These are phyloP conservation scores for Arachnopeziza araneosa DNA, from an alignment of 2,329 filamentous ascomycete species.

Conservation along the genomic window DNA sequence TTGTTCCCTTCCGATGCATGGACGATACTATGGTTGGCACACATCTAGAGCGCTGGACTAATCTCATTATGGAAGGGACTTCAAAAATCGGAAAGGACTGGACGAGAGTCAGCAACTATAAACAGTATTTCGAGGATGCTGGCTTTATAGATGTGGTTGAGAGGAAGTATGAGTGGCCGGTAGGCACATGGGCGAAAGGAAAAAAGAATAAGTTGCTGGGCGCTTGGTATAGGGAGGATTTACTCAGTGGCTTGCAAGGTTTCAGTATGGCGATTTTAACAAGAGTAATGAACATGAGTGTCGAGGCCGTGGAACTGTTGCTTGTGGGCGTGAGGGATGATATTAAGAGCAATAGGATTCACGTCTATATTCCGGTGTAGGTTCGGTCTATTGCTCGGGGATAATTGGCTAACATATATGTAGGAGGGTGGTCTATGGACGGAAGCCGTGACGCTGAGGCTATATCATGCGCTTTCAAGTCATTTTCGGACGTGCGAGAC, in stretches of 20 bases:
- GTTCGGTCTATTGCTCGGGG: neutral
- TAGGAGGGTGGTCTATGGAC: constrained; percentile 10
- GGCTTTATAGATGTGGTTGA: constrained; percentile 33
- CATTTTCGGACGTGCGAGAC: too few relatives aligned
- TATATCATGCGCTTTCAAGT: neutral
- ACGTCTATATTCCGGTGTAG: constrained; percentile 23
- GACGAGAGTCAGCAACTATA: constrained; percentile 9
- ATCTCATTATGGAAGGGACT: constrained; percentile 7
- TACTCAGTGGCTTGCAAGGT: constrained; percentile 11
- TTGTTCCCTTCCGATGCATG: constrained; percentile 6
- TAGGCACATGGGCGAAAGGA: constrained; percentile 37
- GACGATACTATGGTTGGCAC: constrained; percentile 13
- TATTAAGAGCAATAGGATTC: constrained; percentile 28
- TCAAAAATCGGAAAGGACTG: neutral
- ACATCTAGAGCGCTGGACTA: constrained; percentile 11
- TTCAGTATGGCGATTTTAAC: constrained; percentile 27
- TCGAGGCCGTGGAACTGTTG: constrained; percentile 30
- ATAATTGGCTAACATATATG: neutral
- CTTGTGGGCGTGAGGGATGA: constrained; percentile 31
- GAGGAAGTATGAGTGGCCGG: constrained; percentile 35
- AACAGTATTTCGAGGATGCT: constrained; percentile 24
- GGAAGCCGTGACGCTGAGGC: constrained; percentile 1
- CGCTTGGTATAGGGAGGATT: constrained; percentile 21
- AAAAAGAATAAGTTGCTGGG: constrained; percentile 30
- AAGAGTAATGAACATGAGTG: constrained; percentile 23